These are phyloP conservation scores for Tuber borchii DNA, from an alignment of 495 filamentous ascomycete genomes.

Conservation along the genomic window DNA sequence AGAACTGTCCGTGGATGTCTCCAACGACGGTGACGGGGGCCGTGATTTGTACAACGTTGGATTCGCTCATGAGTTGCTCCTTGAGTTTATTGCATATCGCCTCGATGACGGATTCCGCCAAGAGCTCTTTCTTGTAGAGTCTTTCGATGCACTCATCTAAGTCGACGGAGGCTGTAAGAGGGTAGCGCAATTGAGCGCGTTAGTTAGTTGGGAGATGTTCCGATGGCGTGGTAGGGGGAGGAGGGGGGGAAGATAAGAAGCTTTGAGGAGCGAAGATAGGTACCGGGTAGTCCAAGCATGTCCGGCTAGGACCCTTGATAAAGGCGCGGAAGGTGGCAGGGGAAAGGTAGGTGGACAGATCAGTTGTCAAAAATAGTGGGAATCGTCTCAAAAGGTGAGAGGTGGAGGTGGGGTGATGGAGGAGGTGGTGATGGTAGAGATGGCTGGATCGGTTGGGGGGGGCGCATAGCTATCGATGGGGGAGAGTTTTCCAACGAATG, in stretches of 20 bases:
- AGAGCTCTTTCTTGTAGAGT: constrained; percentile 89
- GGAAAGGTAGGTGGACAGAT: constrained; percentile 20
- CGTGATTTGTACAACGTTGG: constrained; percentile 95
- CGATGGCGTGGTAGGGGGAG: background rate
- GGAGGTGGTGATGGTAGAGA: constrained; percentile 14
- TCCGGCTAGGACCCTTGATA: constrained; percentile 11
- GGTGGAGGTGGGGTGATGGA: constrained; percentile 15
- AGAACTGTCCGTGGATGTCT: constrained; percentile 98
- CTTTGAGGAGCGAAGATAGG: constrained; percentile 40
- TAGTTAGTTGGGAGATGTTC: constrained; percentile 8
- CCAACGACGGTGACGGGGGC: constrained; percentile 97
- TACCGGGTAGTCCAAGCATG: constrained; percentile 89
- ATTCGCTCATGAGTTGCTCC: constrained; percentile 97
- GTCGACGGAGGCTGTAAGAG: constrained; percentile 74
- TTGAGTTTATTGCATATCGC: constrained; percentile 99
- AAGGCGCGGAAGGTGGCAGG: constrained; percentile 29
- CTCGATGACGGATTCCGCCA: constrained; percentile 96
- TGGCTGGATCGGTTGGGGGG: constrained; percentile 7
- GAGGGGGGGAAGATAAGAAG: constrained; percentile 11
- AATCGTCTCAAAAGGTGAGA: constrained; percentile 9
- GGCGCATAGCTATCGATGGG: constrained; percentile 4
- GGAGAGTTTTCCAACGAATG: background rate
- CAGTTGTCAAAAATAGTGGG: constrained; percentile 12
- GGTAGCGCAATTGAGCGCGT: constrained; percentile 12
- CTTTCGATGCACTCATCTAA: constrained; percentile 95